phyloP scores from a whole-genome alignment of 345 rosid genomes.

The Arabidopsis suecica region DNA sequence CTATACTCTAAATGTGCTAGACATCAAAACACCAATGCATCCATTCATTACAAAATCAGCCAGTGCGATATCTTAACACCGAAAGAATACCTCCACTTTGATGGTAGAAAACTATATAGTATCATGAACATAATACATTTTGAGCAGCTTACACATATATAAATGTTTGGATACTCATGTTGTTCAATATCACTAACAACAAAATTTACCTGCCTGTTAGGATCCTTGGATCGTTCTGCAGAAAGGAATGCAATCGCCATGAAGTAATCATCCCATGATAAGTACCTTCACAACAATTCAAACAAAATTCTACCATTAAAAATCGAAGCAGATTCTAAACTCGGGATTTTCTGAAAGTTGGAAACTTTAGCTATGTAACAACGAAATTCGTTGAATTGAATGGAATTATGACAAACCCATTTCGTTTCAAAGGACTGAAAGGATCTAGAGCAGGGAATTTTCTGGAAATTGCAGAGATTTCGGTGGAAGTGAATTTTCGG shows the following conservation, averaged over 20 bases:
- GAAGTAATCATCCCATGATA: conserved; percentile 97
- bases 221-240: conserved; percentile 91
- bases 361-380: conserved; percentile 4
- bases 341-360: neutral
- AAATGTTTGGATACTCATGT: neutral
- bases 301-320: neutral
- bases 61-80: neutral
- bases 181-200: neutral
- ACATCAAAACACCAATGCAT: neutral
- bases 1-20: neutral
- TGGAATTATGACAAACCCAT: conserved; percentile 55
- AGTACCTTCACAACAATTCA: conserved; percentile 56
- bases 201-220: conserved; percentile 87
- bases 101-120: neutral
- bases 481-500: conserved; percentile 37
- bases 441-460: conserved; percentile 56
- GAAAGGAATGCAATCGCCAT: conserved; percentile 89
- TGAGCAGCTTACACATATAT: neutral
- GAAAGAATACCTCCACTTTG: neutral
- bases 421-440: conserved; percentile 78
- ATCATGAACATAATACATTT: neutral
- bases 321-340: neutral
- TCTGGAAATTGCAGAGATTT: conserved; percentile 48
- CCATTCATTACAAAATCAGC: neutral
- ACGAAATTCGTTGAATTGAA: conserved; percentile 1